These are phyloP conservation scores for Phialophora macrospora DNA, from an alignment of 2,329 filamentous ascomycete genomes.

Conservation along the genomic window DNA sequence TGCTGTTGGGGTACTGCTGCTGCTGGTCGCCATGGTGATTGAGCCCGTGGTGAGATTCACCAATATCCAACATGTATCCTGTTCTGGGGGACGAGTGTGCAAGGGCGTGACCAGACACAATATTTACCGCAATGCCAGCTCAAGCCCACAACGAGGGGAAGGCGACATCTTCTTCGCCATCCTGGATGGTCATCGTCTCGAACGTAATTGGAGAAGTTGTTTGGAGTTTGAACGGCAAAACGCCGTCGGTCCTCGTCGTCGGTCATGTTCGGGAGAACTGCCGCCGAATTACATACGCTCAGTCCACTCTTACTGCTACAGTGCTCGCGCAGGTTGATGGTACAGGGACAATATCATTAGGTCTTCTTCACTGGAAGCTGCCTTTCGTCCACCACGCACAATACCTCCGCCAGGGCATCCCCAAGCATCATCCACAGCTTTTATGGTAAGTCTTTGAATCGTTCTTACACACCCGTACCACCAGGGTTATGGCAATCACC, in stretches of 20 bases:
- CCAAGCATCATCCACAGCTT: background rate
- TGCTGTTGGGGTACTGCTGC: background rate
- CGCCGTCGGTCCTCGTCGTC: background rate
- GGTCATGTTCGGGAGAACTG: background rate
- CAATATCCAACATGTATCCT: background rate
- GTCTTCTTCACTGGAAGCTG: background rate
- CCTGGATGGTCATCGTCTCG: constrained; percentile 2
- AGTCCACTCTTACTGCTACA: too few species aligned
- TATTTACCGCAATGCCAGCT: background rate
- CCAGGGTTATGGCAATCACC: constrained; percentile 38
- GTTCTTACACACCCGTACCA: background rate
- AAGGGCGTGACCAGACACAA: background rate
- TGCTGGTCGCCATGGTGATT: constrained; percentile 18
- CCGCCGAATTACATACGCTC: background rate
- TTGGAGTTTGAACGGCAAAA: background rate
- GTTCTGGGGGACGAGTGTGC: background rate
- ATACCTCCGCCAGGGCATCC: too few species aligned
- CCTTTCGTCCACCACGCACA: too few species aligned
- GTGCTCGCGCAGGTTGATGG: background rate
- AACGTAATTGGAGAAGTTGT: constrained; percentile 9
- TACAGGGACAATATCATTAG: background rate
- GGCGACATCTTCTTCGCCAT: background rate
- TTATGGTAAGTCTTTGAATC: background rate
- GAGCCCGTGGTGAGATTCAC: background rate
- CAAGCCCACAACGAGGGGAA: background rate